Evolutionary conservation across 2,329 filamentous ascomycete genomes (phyloP), one percentile per base, ranked within the genome.

Genomic region (Fusarium nurragi): DNA sequence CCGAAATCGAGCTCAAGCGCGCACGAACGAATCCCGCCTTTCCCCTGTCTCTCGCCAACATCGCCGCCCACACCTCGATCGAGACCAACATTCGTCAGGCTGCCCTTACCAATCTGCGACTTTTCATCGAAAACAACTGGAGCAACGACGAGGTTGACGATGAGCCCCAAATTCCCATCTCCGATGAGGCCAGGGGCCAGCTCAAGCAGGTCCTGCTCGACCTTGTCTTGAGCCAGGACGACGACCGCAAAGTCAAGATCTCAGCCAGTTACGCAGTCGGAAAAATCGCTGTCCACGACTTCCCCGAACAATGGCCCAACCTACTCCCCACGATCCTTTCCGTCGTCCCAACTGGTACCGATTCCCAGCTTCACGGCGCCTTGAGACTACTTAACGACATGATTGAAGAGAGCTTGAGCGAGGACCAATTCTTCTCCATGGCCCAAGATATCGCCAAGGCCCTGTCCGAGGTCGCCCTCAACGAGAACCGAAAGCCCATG

Each of bases 251-350:
- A 79, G 89, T 97, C 74, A 95, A 95, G 81, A 86, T 89, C 54
- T 88, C 91, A n/a, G 92, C 94, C 55, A 89, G 87, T 76, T 88
- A 85, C 69, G 86, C 90, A 6, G 92, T 97, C 63, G 94, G 93
- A 81, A 98, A 97, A 80, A 97, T 99, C 70, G 95, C 95, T 54
- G 90, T 89, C 65, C 87, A 90, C 73, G 95, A 99, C 80, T 98
- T 97, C 75, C 95, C 95, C 50, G 93, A 97, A 60, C 86, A 94
- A 72, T 99, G 95, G 95, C 93, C 94, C n/a, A 86, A 87, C 67
- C 86, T 99, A 39, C 87, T 99, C 26, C 92, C 93, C 21, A 86
- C 88, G 30, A 83, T 98, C 38, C 86, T 99, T 61, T 86, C 86
- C 39, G 84, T 94, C 47, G 91, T 98, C 72, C 87, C 90, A 51